These are phyloP conservation scores for Neurospora tetraspora DNA, from an alignment of 495 filamentous ascomycete genomes.

Conservation along the genomic window DNA sequence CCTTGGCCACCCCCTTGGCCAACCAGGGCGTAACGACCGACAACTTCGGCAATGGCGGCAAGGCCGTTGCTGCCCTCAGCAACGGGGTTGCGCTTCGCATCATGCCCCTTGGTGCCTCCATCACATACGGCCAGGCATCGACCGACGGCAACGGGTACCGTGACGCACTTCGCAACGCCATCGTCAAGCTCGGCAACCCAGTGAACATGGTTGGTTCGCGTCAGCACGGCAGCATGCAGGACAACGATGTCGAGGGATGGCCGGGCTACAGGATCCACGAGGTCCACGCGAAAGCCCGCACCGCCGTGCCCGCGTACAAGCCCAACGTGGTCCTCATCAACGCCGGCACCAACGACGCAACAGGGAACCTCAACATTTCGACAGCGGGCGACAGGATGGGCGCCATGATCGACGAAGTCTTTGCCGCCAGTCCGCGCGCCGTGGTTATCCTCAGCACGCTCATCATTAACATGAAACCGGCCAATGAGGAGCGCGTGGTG, in stretches of 20 bases:
- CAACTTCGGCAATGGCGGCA: constrained; percentile 7
- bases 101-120: constrained; percentile 47
- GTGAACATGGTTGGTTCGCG: constrained; percentile 44
- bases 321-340: constrained; percentile 43
- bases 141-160: constrained; percentile 31
- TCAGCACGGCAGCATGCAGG: constrained; percentile 35
- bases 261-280: constrained; percentile 38
- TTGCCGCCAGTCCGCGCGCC: constrained; percentile 26
- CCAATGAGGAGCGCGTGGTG: constrained; percentile 18
- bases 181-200: constrained; percentile 17
- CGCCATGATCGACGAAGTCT: constrained; percentile 30
- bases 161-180: constrained; percentile 14
- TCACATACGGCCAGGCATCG: constrained; percentile 37
- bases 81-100: constrained; percentile 31
- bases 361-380: constrained; percentile 13
- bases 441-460: constrained; percentile 42
- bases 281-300: constrained; percentile 24
- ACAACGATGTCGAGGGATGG: constrained; percentile 46
- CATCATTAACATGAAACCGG: constrained; percentile 23
- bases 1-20: constrained; percentile 16
- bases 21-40: constrained; percentile 15
- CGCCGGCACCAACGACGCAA: constrained; percentile 41
- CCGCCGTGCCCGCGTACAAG: constrained; percentile 20
- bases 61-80: constrained; percentile 10
- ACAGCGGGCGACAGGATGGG: constrained; percentile 24